Base-by-base conservation (phyloP, 306 rosid species). In the Inga laurina region DNA sequence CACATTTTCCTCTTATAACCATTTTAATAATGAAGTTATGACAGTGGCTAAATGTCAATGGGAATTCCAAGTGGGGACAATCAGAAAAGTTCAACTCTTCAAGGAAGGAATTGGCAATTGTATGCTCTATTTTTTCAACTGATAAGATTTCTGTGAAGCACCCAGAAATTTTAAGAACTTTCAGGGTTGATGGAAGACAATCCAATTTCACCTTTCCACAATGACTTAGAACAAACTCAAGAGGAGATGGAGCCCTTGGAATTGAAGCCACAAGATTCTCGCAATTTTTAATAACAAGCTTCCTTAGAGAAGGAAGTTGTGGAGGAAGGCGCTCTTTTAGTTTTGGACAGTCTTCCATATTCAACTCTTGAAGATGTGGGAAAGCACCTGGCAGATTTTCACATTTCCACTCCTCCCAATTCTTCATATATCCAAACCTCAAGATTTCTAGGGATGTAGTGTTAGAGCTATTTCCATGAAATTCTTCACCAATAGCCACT, bases 371-470 rank as follows among this genome's bases (percentile, higher is more conserved):
- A 48, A 74, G 79, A n/a, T 12, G 39, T 3, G 79, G 49, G 16
- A 73, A 81, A 46, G 41, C 56, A 48, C 43, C 4, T 7, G 62
- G 37, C 32, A 3, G 7, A 7, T 30, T 27, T 59, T 49, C 30
- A 35, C 48, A 70, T 52, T 24, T 18, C 59, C 59, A 52, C 18
- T 52, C 22, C 9, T 52, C 59, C 59, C 59, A 52, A 5, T 5
- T 18, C 22, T 4, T 4, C 79, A 73, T 61, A 7, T 34, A 5
- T 19, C n/a, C 1, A 0, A 81, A 81, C 46, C 21, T 46, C 71
- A 81, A 34, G 68, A 32, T n/a, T 62, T 73, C 48, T 3, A 81
- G 54, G 45, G 72, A 73, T 81, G 62, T 4, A 52, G 22, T 5
- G 16, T 19, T 27, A 57, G 49, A 72, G 37, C 22, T 52, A 52